A percentile compares a stretch with the other conserved stretches of the same genome.
These are phyloP conservation scores for Ceratocystis harringtonii DNA, from an alignment of 2,329 filamentous ascomycete genomes.

Conservation along the genomic window DNA sequence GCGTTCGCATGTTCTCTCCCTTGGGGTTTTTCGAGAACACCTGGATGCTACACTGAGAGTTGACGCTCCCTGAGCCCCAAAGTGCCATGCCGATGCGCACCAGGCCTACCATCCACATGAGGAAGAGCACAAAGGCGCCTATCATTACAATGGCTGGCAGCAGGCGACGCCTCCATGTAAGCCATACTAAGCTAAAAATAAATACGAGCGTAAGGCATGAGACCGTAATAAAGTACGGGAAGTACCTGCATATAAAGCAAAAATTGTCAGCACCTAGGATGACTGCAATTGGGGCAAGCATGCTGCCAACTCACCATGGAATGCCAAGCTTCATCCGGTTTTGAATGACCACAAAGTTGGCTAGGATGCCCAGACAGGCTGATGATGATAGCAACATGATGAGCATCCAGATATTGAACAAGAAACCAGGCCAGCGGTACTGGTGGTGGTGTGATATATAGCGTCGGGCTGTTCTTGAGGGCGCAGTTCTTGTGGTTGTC, in stretches of 20 bases:
- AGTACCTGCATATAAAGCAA: conserved; percentile 37
- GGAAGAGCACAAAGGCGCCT: conserved; percentile 49
- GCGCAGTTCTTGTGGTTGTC: neutral
- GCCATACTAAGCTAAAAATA: conserved; percentile 47
- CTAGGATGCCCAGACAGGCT: conserved; percentile 44
- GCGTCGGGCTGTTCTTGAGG: neutral
- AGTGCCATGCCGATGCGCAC: conserved; percentile 49
- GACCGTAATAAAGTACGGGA: conserved; percentile 49
- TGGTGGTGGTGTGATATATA: conserved; percentile 35
- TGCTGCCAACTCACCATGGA: conserved; percentile 38
- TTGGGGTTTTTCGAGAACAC: conserved; percentile 38
- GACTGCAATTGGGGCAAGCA: no score
- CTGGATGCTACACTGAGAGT: conserved; percentile 41
- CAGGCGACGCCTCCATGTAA: conserved; percentile 46
- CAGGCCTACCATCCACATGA: conserved; percentile 53
- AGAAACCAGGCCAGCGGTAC: conserved; percentile 54
- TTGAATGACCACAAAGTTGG: conserved; percentile 45
- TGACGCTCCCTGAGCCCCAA: conserved; percentile 46
- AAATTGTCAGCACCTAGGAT: no score
- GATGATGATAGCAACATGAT: conserved; percentile 42
- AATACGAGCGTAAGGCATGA: conserved; percentile 47
- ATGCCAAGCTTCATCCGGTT: conserved; percentile 37
- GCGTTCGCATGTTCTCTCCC: conserved; percentile 38
- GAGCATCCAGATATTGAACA: conserved; percentile 53
- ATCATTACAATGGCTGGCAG: conserved; percentile 48